Base-by-base conservation (phyloP, 2,329 filamentous ascomycete species). In the Fusarium multiceps region DNA sequence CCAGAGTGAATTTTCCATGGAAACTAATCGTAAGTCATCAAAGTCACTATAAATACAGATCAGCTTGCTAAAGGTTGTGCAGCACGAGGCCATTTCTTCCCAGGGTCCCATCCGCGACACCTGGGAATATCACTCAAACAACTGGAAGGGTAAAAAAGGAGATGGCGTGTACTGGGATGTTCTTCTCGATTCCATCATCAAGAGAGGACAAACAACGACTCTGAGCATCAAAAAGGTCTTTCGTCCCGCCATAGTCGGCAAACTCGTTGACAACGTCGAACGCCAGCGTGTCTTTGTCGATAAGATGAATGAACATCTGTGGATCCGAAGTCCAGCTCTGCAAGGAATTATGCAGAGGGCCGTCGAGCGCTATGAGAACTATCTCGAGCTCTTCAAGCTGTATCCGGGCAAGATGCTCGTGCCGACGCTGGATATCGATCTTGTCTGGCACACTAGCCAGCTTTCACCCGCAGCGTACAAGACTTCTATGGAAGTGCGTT, bases 381-480 rank as follows among this genome's bases (percentile, higher is more conserved):
- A 81, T 61, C 61, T 82, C 43, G 68, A 69, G 21, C 73, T 82
- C 4, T 74, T 82, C 48, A 78, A 78, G 3, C 66, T 76, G 0
- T 74, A 87, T 49, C 76, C 76, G 1, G 63, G 67, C 11, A 76
- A 66, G 21, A 77, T 76, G 54, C 63, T 80, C 3, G 81, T 82
- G 10, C 81, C 81, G 1, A 80, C 79, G 3, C 71, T 81, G 4
- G 81, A 82, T 40, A 76, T 83, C 25, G 81, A 83, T 50, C 72
- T 83, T 7, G 80, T 74, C 10, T 83, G 81, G 81, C 80, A 82
- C 56, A 82, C 81, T 5, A 81, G 82, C 61, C 81, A 82, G 59
- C 77, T 78, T 56, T 79, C 78, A 8, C 67, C 78, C 0, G 47
- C 18, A 6, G 54, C 55, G 0, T 82, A 82, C 66, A 59, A 40